phyloP scores from a whole-genome alignment of 345 rosid genomes.

The Pseudoturritis turrita region DNA sequence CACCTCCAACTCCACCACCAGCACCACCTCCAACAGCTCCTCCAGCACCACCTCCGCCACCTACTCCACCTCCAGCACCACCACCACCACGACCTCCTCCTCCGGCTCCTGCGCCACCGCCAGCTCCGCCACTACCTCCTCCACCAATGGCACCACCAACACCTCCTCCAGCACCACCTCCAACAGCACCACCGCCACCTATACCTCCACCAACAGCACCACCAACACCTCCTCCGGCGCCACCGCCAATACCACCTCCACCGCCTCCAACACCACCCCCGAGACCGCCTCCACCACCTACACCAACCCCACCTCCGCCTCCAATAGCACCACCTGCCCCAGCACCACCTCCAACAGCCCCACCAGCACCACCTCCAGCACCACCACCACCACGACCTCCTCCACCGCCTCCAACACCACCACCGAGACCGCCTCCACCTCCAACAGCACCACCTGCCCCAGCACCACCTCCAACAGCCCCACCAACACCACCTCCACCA shows the following conservation, averaged over 20 bases:
- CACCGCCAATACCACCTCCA: no score
- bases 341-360: not conserved
- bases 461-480: not conserved
- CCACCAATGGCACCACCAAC: not conserved
- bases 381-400: constrained; percentile 15
- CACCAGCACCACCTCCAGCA: not conserved
- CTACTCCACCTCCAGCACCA: not conserved
- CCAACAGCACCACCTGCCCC: constrained; percentile 1
- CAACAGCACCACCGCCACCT: not conserved
- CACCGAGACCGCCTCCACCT: not conserved
- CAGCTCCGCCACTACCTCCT: constrained; percentile 5
- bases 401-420: not conserved
- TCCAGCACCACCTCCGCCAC: not conserved
- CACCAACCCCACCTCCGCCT: not conserved
- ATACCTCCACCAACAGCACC: not conserved
- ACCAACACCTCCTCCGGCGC: no score
- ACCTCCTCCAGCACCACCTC: not conserved
- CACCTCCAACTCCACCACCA: not conserved
- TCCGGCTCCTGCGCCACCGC: not conserved
- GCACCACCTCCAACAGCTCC: no score
- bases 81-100: constrained; percentile 1
- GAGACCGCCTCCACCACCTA: not conserved
- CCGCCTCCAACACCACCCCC: constrained; percentile 8
- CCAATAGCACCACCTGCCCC: not conserved
- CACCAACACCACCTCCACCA: not conserved